phyloP scores from a whole-genome alignment of 306 rosid species.

The Cucurbita argyrosperma region DNA sequence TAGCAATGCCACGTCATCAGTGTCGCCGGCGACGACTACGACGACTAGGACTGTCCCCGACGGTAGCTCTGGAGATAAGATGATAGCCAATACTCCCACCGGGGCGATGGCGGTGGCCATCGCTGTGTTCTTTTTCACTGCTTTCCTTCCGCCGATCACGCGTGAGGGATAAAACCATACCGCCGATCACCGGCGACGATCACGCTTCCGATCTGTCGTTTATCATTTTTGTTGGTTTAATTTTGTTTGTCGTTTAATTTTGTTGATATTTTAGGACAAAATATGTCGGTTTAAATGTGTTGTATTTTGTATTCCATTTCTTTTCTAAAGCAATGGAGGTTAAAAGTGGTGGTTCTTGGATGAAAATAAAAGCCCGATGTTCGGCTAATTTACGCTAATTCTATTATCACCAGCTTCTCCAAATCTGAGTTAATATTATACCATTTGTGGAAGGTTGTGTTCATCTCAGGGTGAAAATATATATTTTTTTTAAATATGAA shows the following conservation, averaged over 20 bases:
- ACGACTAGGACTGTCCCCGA: background rate
- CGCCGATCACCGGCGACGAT: too few relatives aligned
- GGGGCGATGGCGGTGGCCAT: conserved; percentile 17
- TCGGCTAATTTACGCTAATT: too few relatives aligned
- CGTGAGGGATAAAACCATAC: background rate
- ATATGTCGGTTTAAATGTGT: too few relatives aligned
- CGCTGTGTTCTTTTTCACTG: background rate
- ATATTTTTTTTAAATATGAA: too few relatives aligned
- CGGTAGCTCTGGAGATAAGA: conserved; percentile 6
- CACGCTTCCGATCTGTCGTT: background rate
- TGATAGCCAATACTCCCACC: conserved; percentile 8
- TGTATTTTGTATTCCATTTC: background rate
- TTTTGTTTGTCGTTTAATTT: background rate
- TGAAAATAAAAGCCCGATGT: too few relatives aligned
- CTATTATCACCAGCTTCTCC: too few relatives aligned
- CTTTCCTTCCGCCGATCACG: conserved; percentile 4
- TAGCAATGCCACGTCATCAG: conserved; percentile 15
- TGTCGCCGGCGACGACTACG: background rate
- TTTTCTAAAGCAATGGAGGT: background rate
- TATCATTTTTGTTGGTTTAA: background rate
- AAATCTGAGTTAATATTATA: too few relatives aligned
- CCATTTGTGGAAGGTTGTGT: too few relatives aligned
- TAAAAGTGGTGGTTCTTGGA: background rate
- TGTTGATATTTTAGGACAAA: background rate
- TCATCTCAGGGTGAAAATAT: too few relatives aligned